phyloP scores from a whole-genome alignment of 352 stramenopile species.

The Phytophthora ramorum region DNA sequence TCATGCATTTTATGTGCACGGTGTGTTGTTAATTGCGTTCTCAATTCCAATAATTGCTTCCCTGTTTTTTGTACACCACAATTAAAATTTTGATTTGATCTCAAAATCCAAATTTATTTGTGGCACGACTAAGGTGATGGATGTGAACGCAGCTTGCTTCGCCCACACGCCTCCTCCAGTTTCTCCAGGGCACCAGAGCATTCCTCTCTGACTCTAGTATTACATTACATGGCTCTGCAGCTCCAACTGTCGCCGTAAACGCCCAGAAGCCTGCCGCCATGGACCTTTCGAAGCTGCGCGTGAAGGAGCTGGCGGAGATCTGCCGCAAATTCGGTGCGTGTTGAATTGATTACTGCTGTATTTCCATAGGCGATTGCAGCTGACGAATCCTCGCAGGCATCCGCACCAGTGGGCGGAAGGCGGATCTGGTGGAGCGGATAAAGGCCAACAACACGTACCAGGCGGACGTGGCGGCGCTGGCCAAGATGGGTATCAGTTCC shows the following conservation, averaged over 20 bases:
- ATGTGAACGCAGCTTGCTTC: too few relatives aligned
- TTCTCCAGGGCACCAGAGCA: too few relatives aligned
- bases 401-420: constrained; percentile 72
- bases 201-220: neutral
- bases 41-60: too few relatives aligned
- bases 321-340: constrained; percentile 73
- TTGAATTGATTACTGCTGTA: constrained; percentile 1
- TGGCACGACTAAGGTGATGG: too few relatives aligned
- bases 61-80: too few relatives aligned
- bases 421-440: constrained; percentile 80
- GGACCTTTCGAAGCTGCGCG: constrained; percentile 72
- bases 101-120: too few relatives aligned
- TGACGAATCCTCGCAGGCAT: constrained; percentile 50
- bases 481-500: constrained; percentile 40
- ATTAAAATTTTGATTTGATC: too few relatives aligned
- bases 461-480: constrained; percentile 27
- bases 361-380: neutral
- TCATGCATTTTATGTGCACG: too few relatives aligned
- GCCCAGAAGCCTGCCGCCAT: constrained; percentile 29
- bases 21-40: too few relatives aligned
- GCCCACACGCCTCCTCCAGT: too few relatives aligned
- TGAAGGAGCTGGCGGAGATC: constrained; percentile 87
- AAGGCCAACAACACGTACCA: constrained; percentile 62
- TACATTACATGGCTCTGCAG: neutral
- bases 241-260: neutral